A percentile compares a stretch with the other conserved stretches of the same genome.
phyloP scores from a whole-genome alignment of 371 early-diverging fungal species.

The Zychaea mexicana region DNA sequence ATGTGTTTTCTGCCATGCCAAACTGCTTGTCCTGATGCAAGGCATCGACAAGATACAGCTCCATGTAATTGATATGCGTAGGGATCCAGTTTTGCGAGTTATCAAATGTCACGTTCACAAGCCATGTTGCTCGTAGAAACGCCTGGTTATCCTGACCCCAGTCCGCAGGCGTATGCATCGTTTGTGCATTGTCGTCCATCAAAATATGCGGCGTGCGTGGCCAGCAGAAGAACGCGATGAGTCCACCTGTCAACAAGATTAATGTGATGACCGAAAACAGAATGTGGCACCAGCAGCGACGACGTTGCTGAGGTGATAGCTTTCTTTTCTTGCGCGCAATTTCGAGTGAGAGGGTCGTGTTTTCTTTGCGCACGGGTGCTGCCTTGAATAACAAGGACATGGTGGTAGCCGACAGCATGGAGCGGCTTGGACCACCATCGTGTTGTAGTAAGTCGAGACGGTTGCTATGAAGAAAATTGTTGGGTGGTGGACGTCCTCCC shows the following conservation, averaged over 20 bases:
- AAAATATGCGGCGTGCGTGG: conserved; percentile 20
- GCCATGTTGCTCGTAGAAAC: conserved; percentile 23
- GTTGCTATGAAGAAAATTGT: background rate
- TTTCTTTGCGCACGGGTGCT: background rate
- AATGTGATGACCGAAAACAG: background rate
- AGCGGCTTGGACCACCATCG: conserved; percentile 3
- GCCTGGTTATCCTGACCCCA: conserved; percentile 24
- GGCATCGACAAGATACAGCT: background rate
- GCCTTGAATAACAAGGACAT: background rate
- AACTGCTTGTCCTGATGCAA: background rate
- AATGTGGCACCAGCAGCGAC: background rate
- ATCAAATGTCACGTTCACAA: conserved; percentile 31
- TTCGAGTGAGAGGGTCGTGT: background rate
- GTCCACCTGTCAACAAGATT: background rate
- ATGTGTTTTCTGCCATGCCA: background rate
- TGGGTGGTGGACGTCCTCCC: background rate
- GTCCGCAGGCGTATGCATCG: conserved; percentile 8
- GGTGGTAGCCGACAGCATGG: conserved; percentile 5
- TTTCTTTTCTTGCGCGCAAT: background rate
- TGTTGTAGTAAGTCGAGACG: conserved; percentile 1
- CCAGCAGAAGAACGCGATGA: conserved; percentile 28
- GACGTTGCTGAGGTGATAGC: background rate
- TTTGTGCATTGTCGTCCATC: conserved; percentile 11
- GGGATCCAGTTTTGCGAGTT: conserved; percentile 34
- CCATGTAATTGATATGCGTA: conserved; percentile 16